These are phyloP conservation scores for Colletotrichum tamarilloi DNA, from an alignment of 2,329 filamentous ascomycete species.

Conservation along the genomic window DNA sequence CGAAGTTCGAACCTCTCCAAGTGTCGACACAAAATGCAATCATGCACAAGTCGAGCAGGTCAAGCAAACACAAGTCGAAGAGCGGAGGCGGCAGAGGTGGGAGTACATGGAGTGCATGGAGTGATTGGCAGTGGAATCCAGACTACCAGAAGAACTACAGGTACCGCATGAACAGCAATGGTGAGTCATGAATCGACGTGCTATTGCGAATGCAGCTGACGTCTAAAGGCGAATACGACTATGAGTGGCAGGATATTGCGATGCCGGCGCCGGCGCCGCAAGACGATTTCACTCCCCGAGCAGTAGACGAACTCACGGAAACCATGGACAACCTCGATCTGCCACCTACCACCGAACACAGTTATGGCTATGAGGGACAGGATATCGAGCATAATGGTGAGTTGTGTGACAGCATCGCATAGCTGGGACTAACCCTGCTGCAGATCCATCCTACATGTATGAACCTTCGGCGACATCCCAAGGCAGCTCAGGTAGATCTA, in stretches of 20 bases:
- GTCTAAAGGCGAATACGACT: constrained; percentile 39
- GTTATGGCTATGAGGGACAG: constrained; percentile 9
- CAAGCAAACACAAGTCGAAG: constrained; percentile 42
- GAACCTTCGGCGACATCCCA: constrained; percentile 3
- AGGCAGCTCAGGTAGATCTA: constrained; percentile 7
- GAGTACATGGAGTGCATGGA: constrained; percentile 36
- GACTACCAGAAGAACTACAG: constrained; percentile 43
- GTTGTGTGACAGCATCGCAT: not conserved
- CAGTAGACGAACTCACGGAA: constrained; percentile 39
- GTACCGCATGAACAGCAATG: constrained; percentile 41
- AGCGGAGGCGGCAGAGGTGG: constrained; percentile 8
- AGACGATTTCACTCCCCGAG: constrained; percentile 39
- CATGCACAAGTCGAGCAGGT: constrained; percentile 41
- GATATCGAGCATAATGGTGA: not conserved
- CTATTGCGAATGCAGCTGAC: not conserved
- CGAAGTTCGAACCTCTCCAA: not conserved
- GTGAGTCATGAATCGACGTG: constrained; percentile 37
- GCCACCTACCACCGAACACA: not conserved
- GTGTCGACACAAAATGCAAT: constrained; percentile 40
- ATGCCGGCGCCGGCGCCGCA: constrained; percentile 26
- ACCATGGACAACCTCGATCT: constrained; percentile 22
- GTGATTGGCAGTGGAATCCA: constrained; percentile 43
- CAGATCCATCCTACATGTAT: not conserved
- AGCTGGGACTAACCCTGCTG: not conserved
- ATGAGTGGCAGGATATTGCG: constrained; percentile 40